Evolutionary conservation across 768 basidiomycete genomes (phyloP).

Genomic region (Naganishia onofrii): DNA sequence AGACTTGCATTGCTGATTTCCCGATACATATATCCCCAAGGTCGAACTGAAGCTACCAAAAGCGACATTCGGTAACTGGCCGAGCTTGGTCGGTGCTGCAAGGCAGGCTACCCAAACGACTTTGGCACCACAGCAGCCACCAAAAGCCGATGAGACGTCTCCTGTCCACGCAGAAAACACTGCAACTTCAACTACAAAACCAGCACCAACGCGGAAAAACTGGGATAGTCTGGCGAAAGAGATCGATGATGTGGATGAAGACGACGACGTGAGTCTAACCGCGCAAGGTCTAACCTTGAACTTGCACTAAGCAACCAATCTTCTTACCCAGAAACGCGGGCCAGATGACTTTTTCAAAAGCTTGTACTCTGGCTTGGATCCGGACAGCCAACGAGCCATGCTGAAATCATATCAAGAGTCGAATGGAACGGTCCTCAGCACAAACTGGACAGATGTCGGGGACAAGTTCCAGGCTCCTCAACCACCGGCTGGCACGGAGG

Average conservation of each 20-base stretch:
- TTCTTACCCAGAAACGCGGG: background rate
- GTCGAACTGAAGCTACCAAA: slow-evolving; percentile 73
- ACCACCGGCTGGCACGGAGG: slow-evolving; percentile 12
- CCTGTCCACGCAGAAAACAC: background rate
- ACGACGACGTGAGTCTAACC: slow-evolving; percentile 40
- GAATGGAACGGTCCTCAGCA: slow-evolving; percentile 90
- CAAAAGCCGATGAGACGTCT: background rate
- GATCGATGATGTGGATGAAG: slow-evolving; percentile 64
- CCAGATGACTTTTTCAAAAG: slow-evolving; percentile 29
- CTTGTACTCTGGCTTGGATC: slow-evolving; percentile 84
- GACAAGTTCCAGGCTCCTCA: slow-evolving; percentile 10
- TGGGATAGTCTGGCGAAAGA: slow-evolving; percentile 76
- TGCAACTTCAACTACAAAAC: background rate
- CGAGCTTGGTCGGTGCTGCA: slow-evolving; percentile 30
- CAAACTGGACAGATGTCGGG: slow-evolving; percentile 46
- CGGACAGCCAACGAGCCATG: slow-evolving; percentile 90
- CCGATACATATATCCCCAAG: slow-evolving; percentile 53
- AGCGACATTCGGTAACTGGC: slow-evolving; percentile 66
- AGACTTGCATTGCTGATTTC: background rate
- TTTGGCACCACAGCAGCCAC: background rate
- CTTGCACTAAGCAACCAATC: background rate
- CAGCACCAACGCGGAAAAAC: slow-evolving; percentile 61
- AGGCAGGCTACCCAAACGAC: background rate
- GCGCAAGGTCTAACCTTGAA: background rate
- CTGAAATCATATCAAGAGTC: slow-evolving; percentile 96